A percentile compares a stretch with the other conserved stretches of the same genome.
Conservation (phyloP, 495 filamentous ascomycete genomes). For the Podospora didyma region DNA sequence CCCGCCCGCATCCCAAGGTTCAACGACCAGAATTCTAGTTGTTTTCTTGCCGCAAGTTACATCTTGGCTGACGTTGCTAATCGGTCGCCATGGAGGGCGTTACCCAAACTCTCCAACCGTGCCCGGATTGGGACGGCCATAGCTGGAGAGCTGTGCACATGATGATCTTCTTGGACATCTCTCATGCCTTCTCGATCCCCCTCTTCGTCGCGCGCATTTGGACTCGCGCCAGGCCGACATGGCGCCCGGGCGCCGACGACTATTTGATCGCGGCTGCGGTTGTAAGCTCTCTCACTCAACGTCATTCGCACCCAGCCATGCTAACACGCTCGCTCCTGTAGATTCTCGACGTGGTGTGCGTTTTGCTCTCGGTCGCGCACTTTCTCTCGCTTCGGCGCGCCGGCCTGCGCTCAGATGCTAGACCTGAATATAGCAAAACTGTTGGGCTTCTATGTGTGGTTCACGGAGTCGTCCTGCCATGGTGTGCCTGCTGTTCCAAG, state of each 20-base stretch:
- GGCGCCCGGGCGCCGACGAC: constrained; percentile 11
- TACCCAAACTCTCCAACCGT: no score
- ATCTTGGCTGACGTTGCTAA: no score
- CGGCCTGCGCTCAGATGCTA: no score
- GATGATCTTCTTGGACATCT: constrained; percentile 3
- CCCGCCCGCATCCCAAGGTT: no score
- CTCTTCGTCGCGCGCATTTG: constrained; percentile 8
- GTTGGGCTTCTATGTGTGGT: background rate
- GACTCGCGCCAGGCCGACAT: constrained; percentile 8
- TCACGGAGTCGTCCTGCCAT: constrained; percentile 16
- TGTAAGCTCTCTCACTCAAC: background rate
- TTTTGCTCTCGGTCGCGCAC: no score
- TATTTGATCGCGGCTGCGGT: constrained; percentile 12
- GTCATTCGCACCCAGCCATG: background rate
- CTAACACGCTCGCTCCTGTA: background rate
- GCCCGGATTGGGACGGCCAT: constrained; percentile 10
- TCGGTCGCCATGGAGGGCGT: no score
- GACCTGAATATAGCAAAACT: no score
- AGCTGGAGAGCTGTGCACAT: constrained; percentile 4
- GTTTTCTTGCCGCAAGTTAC: no score
- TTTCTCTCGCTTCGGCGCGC: no score
- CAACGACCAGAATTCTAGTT: no score
- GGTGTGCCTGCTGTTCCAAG: constrained; percentile 29
- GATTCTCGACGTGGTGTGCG: background rate
- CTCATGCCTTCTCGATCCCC: constrained; percentile 3